Base-by-base conservation (phyloP, 2,329 filamentous ascomycete species). In the Cytospora schulzeri region DNA sequence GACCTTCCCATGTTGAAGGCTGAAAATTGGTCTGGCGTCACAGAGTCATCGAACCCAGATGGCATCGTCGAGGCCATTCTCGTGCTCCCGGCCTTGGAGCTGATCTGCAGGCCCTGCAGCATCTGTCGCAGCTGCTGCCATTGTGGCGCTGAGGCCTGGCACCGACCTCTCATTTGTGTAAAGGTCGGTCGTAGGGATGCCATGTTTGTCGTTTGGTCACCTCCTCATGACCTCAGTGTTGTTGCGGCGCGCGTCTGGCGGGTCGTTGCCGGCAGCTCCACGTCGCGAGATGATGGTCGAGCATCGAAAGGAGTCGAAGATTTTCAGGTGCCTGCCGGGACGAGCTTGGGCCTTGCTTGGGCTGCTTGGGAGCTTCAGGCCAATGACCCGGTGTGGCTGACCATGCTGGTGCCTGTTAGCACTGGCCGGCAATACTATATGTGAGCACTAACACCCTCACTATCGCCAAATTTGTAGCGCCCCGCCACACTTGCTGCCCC, bases 131-230 rank as follows among this genome's bases (percentile, higher is more conserved):
- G 48, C 55, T 68, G 63, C 45, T 68, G 66, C 62, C 66, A 67
- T 68, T 66, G 62, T 55, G 68, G 67, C 67, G 55, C 58, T 50
- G 63, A 55, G 50, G 60, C 61, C 53, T 55, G 66, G 56, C 53
- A 59, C 53, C 61, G 66, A 59, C 60, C 57, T 57, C 60, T 61
- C 53, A 67, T 48, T 24, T 62, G 66, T 11, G 57, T 54, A 31
- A 67, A 38, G 29, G 66, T 57, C 41, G 66, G 66, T 64, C 64
- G 60, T 62, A 67, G 51, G 22, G 66, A 64, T 66, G 66, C 60
- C 66, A 67, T 67, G 17, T 57, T 63, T 33, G 45, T 41, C 38
- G 53, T 66, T 24, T 33, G 52, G 60, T 64, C 63, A 61, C 52
- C 66, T 63, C 66, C 63, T 66, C 64, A 63, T 63, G 66, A 61